These are phyloP conservation scores for Arthrobotrys sinensis DNA, from an alignment of 2,329 filamentous ascomycete species.

Conservation along the genomic window DNA sequence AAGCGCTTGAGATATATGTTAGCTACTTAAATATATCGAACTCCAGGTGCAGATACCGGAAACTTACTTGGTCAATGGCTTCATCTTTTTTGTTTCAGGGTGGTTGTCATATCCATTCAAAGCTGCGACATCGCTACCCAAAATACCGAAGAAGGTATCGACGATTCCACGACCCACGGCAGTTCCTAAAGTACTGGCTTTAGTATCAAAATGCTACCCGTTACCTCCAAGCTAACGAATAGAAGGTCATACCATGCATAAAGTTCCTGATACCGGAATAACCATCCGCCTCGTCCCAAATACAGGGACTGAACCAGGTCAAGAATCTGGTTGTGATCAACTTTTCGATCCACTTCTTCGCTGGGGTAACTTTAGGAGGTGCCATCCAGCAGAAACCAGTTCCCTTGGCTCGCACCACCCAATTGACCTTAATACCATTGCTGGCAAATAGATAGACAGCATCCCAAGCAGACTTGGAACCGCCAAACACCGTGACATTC, in stretches of 20 bases:
- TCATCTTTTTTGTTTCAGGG: conserved; percentile 72
- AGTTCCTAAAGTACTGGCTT: conserved; percentile 68
- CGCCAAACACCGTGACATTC: conserved; percentile 73
- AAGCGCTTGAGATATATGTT: conserved; percentile 64
- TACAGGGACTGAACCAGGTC: conserved; percentile 82
- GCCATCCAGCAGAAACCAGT: conserved; percentile 75
- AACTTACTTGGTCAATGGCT: conserved; percentile 70
- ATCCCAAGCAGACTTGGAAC: conserved; percentile 77
- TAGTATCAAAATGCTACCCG: conserved; percentile 66
- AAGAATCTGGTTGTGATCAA: conserved; percentile 78
- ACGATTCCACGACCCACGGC: conserved; percentile 37
- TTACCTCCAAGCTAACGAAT: conserved; percentile 70
- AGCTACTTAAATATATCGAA: neutral
- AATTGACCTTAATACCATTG: conserved; percentile 73
- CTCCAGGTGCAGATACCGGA: neutral
- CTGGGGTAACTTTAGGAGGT: conserved; percentile 76
- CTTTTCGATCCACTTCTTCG: conserved; percentile 79
- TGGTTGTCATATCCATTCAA: conserved; percentile 73
- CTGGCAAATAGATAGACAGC: conserved; percentile 75
- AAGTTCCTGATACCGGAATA: conserved; percentile 73
- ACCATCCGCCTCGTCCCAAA: conserved; percentile 78
- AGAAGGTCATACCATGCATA: conserved; percentile 71
- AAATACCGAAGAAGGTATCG: conserved; percentile 64
- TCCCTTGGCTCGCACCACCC: conserved; percentile 74
- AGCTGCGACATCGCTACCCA: conserved; percentile 73